Percentiles rank a stretch among this genome's conserved stretches.
Evolutionary conservation across 495 filamentous ascomycete species (phyloP).

Genomic region (Immersiella caudata): DNA sequence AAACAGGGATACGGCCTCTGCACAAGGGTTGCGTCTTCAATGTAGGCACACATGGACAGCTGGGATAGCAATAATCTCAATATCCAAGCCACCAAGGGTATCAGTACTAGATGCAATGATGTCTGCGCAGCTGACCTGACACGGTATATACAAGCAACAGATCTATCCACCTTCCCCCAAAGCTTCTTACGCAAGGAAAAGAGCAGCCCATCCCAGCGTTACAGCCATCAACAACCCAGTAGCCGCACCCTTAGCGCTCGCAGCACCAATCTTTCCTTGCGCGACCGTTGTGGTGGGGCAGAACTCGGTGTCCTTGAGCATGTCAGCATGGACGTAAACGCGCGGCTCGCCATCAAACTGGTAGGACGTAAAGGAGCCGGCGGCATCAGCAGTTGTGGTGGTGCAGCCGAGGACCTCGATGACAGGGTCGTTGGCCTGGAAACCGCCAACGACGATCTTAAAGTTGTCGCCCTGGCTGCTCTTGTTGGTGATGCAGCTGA

Average conservation of each 20-base stretch:
- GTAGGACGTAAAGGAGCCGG: conserved; percentile 31
- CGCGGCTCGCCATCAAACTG: conserved; percentile 33
- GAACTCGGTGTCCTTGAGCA: conserved; percentile 29
- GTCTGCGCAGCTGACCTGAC: background rate
- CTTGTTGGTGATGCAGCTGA: conserved; percentile 41
- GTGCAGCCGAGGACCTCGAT: conserved; percentile 36
- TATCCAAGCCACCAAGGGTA: background rate
- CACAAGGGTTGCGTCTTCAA: background rate
- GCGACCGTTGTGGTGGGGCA: conserved; percentile 28
- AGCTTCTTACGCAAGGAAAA: conserved; percentile 26
- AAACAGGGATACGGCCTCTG: too few species aligned
- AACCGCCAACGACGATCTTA: conserved; percentile 29
- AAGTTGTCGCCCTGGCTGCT: conserved; percentile 34
- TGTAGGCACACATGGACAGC: too few species aligned
- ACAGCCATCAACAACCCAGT: conserved; percentile 25
- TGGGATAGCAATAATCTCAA: background rate
- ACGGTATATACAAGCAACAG: background rate
- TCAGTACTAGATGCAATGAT: background rate
- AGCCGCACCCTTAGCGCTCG: conserved; percentile 3
- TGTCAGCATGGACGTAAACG: conserved; percentile 23
- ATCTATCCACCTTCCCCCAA: background rate
- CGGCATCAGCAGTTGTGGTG: conserved; percentile 26
- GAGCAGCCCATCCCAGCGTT: conserved; percentile 19
- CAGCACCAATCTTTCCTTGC: conserved; percentile 21
- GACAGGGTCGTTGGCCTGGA: conserved; percentile 31